phyloP scores from a whole-genome alignment of 129 eudicot genomes.

The Flaveria sonorensis region DNA sequence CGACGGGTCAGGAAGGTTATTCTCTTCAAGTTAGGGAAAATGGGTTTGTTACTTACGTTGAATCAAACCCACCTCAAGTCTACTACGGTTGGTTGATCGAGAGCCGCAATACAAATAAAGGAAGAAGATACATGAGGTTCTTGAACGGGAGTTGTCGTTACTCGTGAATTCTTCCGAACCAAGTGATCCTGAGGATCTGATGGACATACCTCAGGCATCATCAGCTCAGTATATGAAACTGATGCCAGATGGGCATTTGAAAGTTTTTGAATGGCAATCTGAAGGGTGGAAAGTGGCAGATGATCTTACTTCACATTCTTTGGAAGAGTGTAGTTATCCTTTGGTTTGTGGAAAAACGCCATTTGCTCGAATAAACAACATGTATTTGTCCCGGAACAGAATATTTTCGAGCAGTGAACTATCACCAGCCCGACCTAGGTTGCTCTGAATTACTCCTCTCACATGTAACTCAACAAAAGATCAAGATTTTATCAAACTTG shows the following conservation, averaged over 20 bases:
- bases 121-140: neutral
- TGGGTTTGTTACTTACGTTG: conserved; percentile 15
- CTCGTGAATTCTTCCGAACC: too few species aligned
- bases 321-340: conserved; percentile 1
- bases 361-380: conserved; percentile 31
- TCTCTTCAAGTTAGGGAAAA: neutral
- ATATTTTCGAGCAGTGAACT: conserved; percentile 1
- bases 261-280: too few species aligned
- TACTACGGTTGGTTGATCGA: neutral
- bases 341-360: conserved; percentile 33
- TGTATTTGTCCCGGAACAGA: conserved; percentile 31
- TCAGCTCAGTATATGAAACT: too few species aligned
- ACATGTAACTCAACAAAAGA: conserved; percentile 15
- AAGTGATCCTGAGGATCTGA: too few species aligned
- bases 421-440: conserved; percentile 26
- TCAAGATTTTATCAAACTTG: conserved; percentile 31
- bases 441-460: conserved; percentile 21
- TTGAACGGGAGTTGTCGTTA: too few species aligned
- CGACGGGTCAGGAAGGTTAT: conserved; percentile 20
- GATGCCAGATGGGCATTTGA: too few species aligned
- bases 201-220: too few species aligned
- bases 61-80: conserved; percentile 26
- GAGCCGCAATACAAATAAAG: neutral
- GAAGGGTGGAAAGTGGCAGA: too few species aligned
- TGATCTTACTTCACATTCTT: too few species aligned